Conservation (phyloP, 2,329 filamentous ascomycete genomes). For the Chrysoporthe cubensis region DNA sequence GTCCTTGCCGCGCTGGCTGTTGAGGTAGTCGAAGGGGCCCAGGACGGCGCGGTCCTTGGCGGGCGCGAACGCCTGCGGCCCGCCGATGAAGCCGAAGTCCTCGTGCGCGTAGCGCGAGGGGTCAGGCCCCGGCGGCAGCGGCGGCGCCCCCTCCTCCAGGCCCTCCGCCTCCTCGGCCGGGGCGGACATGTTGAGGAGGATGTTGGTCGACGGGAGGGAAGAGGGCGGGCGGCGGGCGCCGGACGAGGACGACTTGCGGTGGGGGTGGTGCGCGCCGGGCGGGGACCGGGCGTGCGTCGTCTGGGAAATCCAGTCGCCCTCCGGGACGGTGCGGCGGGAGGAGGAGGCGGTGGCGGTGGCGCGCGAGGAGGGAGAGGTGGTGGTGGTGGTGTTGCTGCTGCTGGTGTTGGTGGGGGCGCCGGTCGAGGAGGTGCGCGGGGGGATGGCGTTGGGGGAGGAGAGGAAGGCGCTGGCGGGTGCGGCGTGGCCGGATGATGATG, state of each 20-base stretch:
- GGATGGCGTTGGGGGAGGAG: slow-evolving; percentile 68
- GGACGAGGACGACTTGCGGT: slow-evolving; percentile 26
- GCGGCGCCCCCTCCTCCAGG: no score
- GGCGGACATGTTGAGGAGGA: slow-evolving; percentile 42
- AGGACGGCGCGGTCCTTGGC: slow-evolving; percentile 79
- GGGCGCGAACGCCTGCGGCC: slow-evolving; percentile 63
- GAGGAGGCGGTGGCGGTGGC: slow-evolving; percentile 29
- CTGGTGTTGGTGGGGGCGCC: slow-evolving; percentile 45
- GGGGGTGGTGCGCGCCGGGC: slow-evolving; percentile 28
- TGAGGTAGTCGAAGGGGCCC: slow-evolving; percentile 81
- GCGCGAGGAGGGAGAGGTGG: background rate
- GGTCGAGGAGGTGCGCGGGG: slow-evolving; percentile 73
- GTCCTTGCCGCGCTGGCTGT: slow-evolving; percentile 80
- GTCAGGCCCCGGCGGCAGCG: slow-evolving; percentile 42
- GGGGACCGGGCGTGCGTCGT: slow-evolving; percentile 36
- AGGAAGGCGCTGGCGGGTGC: slow-evolving; percentile 37
- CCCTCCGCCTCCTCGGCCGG: slow-evolving; percentile 34
- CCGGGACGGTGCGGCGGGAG: slow-evolving; percentile 59
- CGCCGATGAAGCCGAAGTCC: slow-evolving; percentile 55
- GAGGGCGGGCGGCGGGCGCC: slow-evolving; percentile 31
- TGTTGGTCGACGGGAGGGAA: slow-evolving; percentile 37
- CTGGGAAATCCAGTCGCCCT: slow-evolving; percentile 64
- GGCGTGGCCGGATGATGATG: slow-evolving; percentile 31
- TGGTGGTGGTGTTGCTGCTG: slow-evolving; percentile 22
- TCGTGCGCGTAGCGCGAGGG: slow-evolving; percentile 58